Conservation (phyloP, 352 stramenopile species). For the Phytopythium litorale region DNA sequence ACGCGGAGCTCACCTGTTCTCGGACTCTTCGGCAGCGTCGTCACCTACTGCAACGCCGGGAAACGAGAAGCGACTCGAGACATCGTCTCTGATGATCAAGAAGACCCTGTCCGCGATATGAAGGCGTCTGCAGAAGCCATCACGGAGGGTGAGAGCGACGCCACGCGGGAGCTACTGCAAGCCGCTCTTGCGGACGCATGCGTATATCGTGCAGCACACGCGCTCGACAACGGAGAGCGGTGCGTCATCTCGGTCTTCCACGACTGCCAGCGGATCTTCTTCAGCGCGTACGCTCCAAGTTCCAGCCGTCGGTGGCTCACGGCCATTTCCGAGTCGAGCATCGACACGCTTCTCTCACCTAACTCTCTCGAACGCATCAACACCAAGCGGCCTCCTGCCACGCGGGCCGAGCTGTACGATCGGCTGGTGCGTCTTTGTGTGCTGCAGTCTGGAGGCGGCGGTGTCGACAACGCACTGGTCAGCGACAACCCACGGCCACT, state of each 20-base stretch:
- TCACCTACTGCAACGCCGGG: conserved; percentile 42
- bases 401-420: conserved; percentile 54
- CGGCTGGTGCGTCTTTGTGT: conserved; percentile 55
- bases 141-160: conserved; percentile 12
- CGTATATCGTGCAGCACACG: conserved; percentile 53
- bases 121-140: neutral
- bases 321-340: conserved; percentile 44
- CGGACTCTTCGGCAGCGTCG: conserved; percentile 63
- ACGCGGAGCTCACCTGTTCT: conserved; percentile 42
- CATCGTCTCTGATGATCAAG: neutral
- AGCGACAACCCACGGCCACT: neutral
- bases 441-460: conserved; percentile 21
- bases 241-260: conserved; percentile 70
- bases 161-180: conserved; percentile 50
- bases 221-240: conserved; percentile 31
- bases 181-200: conserved; percentile 56
- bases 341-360: conserved; percentile 57
- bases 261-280: conserved; percentile 65
- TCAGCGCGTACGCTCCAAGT: conserved; percentile 59
- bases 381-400: conserved; percentile 40
- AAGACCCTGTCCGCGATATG: neutral
- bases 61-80: conserved; percentile 5
- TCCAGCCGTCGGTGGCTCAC: conserved; percentile 49
- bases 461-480: neutral
- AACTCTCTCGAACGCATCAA: conserved; percentile 47